These are phyloP conservation scores for Tylopilus cervinicoccineus DNA, from an alignment of 768 basidiomycete species.

Conservation along the genomic window DNA sequence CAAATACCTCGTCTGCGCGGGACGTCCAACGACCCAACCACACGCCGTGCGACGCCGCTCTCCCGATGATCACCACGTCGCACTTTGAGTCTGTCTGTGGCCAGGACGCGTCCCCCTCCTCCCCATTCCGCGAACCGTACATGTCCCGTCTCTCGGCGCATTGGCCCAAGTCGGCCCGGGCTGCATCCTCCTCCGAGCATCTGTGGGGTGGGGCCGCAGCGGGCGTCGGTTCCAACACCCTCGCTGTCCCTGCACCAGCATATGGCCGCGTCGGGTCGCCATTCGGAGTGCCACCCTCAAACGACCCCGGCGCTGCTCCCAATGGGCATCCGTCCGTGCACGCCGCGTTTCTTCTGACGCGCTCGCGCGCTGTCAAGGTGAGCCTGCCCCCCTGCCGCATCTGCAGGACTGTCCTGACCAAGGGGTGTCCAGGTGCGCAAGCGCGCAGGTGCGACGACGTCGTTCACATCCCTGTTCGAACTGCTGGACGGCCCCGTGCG, in stretches of 20 bases:
- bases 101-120: constrained; percentile 4
- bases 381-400: constrained; percentile 28
- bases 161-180: constrained; percentile 8
- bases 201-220: neutral
- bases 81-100: constrained; percentile 1
- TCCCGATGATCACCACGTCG: constrained; percentile 17
- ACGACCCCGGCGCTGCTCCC: constrained; percentile 7
- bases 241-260: neutral
- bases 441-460: constrained; percentile 15
- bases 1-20: constrained; percentile 24
- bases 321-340: constrained; percentile 7
- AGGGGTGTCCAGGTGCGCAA: constrained; percentile 22
- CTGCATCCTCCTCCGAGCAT: constrained; percentile 5
- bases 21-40: neutral
- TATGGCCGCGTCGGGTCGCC: constrained; percentile 15
- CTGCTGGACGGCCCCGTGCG: constrained; percentile 21
- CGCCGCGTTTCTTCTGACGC: constrained; percentile 45
- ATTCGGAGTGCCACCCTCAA: constrained; percentile 1
- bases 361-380: constrained; percentile 54
- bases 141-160: neutral
- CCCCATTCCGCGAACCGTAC: constrained; percentile 8
- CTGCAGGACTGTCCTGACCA: neutral
- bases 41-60: constrained; percentile 8
- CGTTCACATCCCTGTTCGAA: constrained; percentile 25
- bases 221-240: neutral